Conservation (phyloP, 331 rosid species). For the Quercus lobata region DNA sequence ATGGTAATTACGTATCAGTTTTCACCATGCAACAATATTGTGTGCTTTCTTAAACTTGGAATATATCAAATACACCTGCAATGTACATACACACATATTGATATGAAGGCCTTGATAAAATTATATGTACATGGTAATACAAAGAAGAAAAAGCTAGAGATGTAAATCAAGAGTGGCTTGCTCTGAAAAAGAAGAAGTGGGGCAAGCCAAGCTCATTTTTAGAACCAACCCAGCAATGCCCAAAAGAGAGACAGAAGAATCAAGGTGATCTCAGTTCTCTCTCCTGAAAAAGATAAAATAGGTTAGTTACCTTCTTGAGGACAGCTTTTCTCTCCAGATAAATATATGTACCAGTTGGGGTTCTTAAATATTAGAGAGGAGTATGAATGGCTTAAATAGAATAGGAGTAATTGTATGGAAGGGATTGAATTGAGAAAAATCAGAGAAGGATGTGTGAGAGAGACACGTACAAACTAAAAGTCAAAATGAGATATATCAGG, state of each 20-base stretch:
- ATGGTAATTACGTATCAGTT: too few species aligned
- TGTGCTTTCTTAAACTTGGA: background rate
- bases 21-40: too few species aligned
- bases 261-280: slow-evolving; percentile 20
- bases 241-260: slow-evolving; percentile 24
- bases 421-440: slow-evolving; percentile 19
- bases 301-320: background rate
- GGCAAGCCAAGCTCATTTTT: slow-evolving; percentile 6
- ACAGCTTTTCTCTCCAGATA: background rate
- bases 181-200: background rate
- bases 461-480: slow-evolving; percentile 2
- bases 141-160: background rate
- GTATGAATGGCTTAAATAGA: slow-evolving; percentile 12
- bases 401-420: slow-evolving; percentile 14
- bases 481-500: slow-evolving; percentile 25
- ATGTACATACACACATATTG: background rate
- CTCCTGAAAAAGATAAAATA: slow-evolving; percentile 2
- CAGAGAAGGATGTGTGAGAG: background rate
- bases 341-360: background rate
- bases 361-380: background rate
- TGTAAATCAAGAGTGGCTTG: slow-evolving; percentile 1
- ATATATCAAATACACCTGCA: background rate
- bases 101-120: background rate
- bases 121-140: background rate
- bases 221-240: slow-evolving; percentile 16